Evolutionary conservation across 495 filamentous ascomycete genomes (phyloP).

Genomic region (Xylaria cubensis): DNA sequence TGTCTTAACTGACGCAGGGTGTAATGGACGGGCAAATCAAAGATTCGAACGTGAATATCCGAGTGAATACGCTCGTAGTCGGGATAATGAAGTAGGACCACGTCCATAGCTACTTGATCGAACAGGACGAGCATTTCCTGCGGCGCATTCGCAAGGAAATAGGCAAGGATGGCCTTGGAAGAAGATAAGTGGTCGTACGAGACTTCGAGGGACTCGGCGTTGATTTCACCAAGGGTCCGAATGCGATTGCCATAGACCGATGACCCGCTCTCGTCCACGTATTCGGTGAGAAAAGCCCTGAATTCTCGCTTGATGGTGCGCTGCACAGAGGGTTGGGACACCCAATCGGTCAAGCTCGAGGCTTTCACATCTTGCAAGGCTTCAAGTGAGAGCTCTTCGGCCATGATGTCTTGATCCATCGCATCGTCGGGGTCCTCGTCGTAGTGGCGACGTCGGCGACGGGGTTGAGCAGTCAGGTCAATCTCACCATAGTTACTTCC

Average conservation of each 20-base stretch:
- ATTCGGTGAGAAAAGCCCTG: constrained; percentile 96
- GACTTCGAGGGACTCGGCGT: constrained; percentile 94
- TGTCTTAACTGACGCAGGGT: constrained; percentile 97
- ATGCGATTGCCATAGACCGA: constrained; percentile 96
- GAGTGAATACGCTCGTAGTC: constrained; percentile 97
- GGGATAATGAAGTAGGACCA: constrained; percentile 92
- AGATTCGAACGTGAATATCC: constrained; percentile 97
- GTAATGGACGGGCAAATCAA: constrained; percentile 91
- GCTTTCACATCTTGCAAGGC: constrained; percentile 94
- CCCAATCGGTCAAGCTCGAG: constrained; percentile 90
- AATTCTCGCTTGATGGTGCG: constrained; percentile 95
- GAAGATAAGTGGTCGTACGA: constrained; percentile 90
- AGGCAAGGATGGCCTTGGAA: constrained; percentile 94
- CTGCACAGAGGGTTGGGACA: constrained; percentile 87
- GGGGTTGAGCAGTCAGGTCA: constrained; percentile 81
- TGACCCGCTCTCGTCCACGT: constrained; percentile 81
- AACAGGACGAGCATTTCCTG: constrained; percentile 94
- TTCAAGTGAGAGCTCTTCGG: constrained; percentile 91
- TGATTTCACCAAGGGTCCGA: constrained; percentile 91
- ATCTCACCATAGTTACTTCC: constrained; percentile 77
- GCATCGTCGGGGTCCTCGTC: constrained; percentile 94
- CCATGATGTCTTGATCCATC: constrained; percentile 90
- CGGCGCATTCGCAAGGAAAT: constrained; percentile 96
- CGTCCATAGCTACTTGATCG: constrained; percentile 95
- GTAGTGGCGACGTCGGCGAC: constrained; percentile 82